Evolutionary conservation across 2,329 filamentous ascomycete genomes (phyloP).

Genomic region (Aspergillus chevalieri): DNA sequence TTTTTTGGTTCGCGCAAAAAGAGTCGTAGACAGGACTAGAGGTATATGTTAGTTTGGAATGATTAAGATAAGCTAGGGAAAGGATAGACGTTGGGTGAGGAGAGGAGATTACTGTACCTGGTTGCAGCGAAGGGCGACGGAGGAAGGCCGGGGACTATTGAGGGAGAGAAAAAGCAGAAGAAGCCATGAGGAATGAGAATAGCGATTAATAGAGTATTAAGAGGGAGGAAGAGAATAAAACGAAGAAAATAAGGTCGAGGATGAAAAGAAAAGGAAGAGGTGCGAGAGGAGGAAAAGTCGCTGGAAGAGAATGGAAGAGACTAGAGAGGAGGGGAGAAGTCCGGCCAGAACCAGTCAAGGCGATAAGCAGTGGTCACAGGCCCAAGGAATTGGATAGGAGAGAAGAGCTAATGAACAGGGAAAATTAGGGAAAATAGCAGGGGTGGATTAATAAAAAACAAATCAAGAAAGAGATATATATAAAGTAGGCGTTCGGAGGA

Average conservation of each 20-base stretch:
- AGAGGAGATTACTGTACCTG: no score
- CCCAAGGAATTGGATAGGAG: not conserved
- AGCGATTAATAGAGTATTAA: not conserved
- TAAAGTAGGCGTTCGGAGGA: no score
- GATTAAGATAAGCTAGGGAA: no score
- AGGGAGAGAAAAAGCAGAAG: not conserved
- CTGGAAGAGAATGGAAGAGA: not conserved
- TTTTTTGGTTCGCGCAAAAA: no score
- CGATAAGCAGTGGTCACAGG: not conserved
- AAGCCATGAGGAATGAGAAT: not conserved
- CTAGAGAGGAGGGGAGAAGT: not conserved
- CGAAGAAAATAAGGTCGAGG: not conserved
- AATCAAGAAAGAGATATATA: no score
- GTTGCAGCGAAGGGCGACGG: no score
- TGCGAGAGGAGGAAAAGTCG: not conserved
- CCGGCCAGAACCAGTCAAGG: not conserved
- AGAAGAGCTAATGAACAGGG: not conserved
- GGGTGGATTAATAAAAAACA: no score
- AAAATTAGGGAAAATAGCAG: no score
- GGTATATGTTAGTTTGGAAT: not conserved
- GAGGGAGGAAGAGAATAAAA: not conserved
- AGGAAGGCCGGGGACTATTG: no score
- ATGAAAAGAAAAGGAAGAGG: not conserved
- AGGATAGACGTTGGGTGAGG: no score
- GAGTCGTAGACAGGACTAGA: not conserved